A percentile compares a stretch with the other conserved stretches of the same genome.
phyloP scores from a whole-genome alignment of 306 rosid species.

The Betula pendula region DNA sequence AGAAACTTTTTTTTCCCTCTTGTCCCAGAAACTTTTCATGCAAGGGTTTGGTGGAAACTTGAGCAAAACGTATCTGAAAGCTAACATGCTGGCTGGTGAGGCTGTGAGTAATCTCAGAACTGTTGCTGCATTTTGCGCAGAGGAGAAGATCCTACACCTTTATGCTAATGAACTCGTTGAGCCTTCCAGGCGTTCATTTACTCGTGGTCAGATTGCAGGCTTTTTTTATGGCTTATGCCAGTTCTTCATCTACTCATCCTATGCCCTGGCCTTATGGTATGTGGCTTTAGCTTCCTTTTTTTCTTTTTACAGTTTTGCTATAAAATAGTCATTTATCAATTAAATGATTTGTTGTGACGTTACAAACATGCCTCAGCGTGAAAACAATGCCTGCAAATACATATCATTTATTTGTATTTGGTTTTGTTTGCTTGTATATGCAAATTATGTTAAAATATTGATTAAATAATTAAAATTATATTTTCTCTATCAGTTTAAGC shows the following conservation, averaged over 20 bases:
- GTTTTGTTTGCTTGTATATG: too few species aligned
- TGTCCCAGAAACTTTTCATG: slow-evolving; percentile 85
- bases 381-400: neutral
- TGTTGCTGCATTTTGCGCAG: slow-evolving; percentile 93
- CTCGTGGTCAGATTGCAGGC: slow-evolving; percentile 92
- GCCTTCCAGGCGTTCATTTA: slow-evolving; percentile 76
- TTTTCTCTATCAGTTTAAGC: too few species aligned
- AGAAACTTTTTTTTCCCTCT: slow-evolving; percentile 7
- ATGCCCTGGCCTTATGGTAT: slow-evolving; percentile 95
- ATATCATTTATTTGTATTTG: too few species aligned
- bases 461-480: too few species aligned
- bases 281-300: slow-evolving; percentile 23
- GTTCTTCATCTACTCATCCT: slow-evolving; percentile 94
- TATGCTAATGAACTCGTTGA: slow-evolving; percentile 75
- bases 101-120: slow-evolving; percentile 95
- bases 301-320: slow-evolving; percentile 1
- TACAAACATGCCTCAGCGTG: neutral
- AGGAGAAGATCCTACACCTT: slow-evolving; percentile 73
- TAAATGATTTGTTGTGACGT: too few species aligned
- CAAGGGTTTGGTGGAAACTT: slow-evolving; percentile 98
- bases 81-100: slow-evolving; percentile 94
- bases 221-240: slow-evolving; percentile 82
- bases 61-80: slow-evolving; percentile 93
- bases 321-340: too few species aligned
- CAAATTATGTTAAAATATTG: too few species aligned